phyloP scores from a whole-genome alignment of 805 yeast genomes.

The Dipodascus albidus region DNA sequence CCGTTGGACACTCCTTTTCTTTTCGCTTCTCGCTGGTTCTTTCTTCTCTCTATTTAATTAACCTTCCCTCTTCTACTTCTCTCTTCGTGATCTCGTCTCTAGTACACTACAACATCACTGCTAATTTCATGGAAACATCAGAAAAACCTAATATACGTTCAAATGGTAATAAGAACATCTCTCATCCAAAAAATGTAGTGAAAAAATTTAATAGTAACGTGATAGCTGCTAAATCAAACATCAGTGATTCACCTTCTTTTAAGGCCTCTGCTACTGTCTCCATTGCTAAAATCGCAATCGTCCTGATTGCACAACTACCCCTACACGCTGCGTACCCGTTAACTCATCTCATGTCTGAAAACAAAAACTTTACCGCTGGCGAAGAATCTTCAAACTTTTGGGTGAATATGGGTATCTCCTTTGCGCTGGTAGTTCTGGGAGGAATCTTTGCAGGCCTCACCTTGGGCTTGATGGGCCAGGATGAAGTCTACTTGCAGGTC shows the following conservation, averaged over 20 bases:
- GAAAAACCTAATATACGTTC: background rate
- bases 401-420: conserved; percentile 24
- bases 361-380: background rate
- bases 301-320: conserved; percentile 11
- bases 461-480: conserved; percentile 96
- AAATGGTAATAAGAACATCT: background rate
- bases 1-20: too few species aligned
- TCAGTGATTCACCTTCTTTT: background rate
- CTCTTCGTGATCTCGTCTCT: background rate
- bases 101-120: background rate
- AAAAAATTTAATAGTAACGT: background rate
- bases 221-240: background rate
- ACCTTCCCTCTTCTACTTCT: background rate
- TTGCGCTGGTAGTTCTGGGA: conserved; percentile 25
- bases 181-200: background rate
- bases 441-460: conserved; percentile 46
- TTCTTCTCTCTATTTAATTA: background rate
- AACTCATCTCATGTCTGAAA: conserved; percentile 3
- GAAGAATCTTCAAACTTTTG: conserved; percentile 16
- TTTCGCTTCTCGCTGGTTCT: background rate
- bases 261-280: background rate
- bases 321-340: conserved; percentile 7
- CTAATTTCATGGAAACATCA: background rate
- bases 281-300: conserved; percentile 7
- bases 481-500: conserved; percentile 87